Conservation (phyloP, 2,329 filamentous ascomycete species). For the Hypoxylon sp. region DNA sequence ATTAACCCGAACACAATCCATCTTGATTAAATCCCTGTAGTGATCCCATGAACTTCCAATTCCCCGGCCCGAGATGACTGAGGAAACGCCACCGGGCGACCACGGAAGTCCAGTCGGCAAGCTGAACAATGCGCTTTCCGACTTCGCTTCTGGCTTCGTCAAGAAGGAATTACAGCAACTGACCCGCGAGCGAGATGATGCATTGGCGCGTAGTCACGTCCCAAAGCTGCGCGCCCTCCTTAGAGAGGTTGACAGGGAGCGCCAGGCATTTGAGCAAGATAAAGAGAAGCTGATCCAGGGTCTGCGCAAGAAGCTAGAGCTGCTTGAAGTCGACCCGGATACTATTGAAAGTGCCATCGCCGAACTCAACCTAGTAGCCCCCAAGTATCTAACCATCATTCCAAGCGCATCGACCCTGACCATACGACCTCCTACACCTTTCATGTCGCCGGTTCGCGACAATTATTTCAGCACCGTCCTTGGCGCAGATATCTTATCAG, state of each 20-base stretch:
- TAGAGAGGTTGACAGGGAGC: constrained; percentile 49
- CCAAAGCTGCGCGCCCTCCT: constrained; percentile 48
- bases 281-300: constrained; percentile 46
- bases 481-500: constrained; percentile 30
- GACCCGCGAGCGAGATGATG: constrained; percentile 48
- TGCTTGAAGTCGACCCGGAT: constrained; percentile 45
- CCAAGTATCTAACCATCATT: constrained; percentile 47
- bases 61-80: constrained; percentile 42
- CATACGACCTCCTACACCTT: constrained; percentile 38
- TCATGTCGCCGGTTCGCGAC: constrained; percentile 44
- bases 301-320: constrained; percentile 46
- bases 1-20: constrained; percentile 12
- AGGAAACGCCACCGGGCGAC: constrained; percentile 29
- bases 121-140: constrained; percentile 48
- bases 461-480: constrained; percentile 47
- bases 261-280: constrained; percentile 47
- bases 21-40: constrained; percentile 18
- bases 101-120: constrained; percentile 39
- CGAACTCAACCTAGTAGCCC: constrained; percentile 43
- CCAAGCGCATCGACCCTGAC: constrained; percentile 47
- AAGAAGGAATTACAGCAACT: constrained; percentile 49
- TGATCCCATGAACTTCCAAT: constrained; percentile 25
- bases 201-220: constrained; percentile 48
- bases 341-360: constrained; percentile 44
- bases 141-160: constrained; percentile 49